These are phyloP conservation scores for Apiospora pterosperma DNA, from an alignment of 2,329 filamentous ascomycete genomes.

Conservation along the genomic window DNA sequence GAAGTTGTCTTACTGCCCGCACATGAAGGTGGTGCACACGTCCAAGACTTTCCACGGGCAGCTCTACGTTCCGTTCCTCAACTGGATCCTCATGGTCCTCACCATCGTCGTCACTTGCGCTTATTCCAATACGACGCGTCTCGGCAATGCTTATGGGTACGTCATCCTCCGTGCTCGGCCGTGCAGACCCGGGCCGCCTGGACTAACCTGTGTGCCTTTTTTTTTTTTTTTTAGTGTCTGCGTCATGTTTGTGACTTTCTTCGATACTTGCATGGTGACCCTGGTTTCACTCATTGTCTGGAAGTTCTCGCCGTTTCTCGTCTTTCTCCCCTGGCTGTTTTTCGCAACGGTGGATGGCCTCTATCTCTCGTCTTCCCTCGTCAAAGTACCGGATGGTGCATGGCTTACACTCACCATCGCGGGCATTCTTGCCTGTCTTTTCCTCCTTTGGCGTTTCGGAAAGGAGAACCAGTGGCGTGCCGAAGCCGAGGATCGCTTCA, in stretches of 20 bases:
- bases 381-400: constrained; percentile 71
- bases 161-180: not conserved
- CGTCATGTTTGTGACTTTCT: constrained; percentile 76
- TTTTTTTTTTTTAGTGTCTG: constrained; percentile 48
- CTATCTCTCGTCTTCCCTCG: constrained; percentile 66
- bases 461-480: constrained; percentile 75
- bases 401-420: constrained; percentile 74
- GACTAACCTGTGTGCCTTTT: not conserved
- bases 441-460: constrained; percentile 75
- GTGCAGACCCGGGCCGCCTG: too few relatives aligned
- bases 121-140: constrained; percentile 60
- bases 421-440: constrained; percentile 57
- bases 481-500: constrained; percentile 60
- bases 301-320: constrained; percentile 57
- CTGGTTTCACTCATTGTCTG: constrained; percentile 71
- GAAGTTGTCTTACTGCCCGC: constrained; percentile 69
- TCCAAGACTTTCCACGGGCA: constrained; percentile 69
- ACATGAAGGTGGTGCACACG: constrained; percentile 71
- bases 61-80: constrained; percentile 71
- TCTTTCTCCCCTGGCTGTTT: constrained; percentile 58
- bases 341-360: constrained; percentile 66
- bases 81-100: constrained; percentile 75
- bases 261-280: constrained; percentile 72
- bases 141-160: constrained; percentile 70
- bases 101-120: constrained; percentile 71